Base-by-base conservation (phyloP, 257 asterid genomes). In the Salvia hispanica region DNA sequence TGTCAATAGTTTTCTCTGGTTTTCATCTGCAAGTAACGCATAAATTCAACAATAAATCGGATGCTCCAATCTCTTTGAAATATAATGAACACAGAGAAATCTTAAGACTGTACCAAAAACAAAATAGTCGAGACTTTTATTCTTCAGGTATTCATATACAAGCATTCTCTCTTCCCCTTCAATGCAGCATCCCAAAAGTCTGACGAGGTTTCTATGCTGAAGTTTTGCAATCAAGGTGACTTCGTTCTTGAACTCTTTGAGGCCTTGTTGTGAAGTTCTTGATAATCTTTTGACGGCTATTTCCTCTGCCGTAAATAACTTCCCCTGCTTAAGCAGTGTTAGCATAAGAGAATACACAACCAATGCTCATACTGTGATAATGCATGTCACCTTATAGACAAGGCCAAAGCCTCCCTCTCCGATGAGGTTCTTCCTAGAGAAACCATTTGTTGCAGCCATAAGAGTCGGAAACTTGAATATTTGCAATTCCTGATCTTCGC, bases 381-480 rank as follows among this genome's bases (percentile, higher is more conserved):
- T 1, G 37, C 6, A 5, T 2, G 12, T 9, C 77, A 82, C 87
- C 87, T 13, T 47, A 78, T 74, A 79, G 21, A 81, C 82, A 52
- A 67, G 72, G 33, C 85, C 88, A 54, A 80, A 83, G 3, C 88
- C 88, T 28, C 88, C 87, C 56, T 71, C 69, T 13, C 84, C 84
- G 2, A 82, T 56, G 7, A 71, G 44, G 28, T 82, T 82, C 11
- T 67, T 58, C 2, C 6, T 10, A 46, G 82, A 73, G 53, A 83
- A 83, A 56, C 72, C 75, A 57, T 71, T 65, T 1, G 88, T 78
- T 3, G 88, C 84, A 7, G 62, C 69, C 40, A 42, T 43, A 51
- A 83, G 36, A 33, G 67, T 70, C 2, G 55, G 80, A 44, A 73
- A 40, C 18, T 68, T 42, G 47, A 80, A 76, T 9, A 69, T 42